These are phyloP conservation scores for Ceratobasidium sp. DNA, from an alignment of 1,284 basidiomycete species.

Conservation along the genomic window DNA sequence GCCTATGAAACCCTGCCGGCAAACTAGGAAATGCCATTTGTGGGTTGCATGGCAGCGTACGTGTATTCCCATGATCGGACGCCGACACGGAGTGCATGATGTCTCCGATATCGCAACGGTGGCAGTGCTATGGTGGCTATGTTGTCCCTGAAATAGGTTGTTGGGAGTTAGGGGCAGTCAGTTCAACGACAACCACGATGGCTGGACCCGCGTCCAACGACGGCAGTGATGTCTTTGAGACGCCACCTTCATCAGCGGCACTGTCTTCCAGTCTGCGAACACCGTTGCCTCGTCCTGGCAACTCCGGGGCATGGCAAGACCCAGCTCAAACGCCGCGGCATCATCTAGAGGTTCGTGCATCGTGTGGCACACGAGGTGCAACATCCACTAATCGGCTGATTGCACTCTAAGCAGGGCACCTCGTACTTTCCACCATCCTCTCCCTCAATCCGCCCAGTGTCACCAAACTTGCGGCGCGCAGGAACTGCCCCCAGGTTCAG, in stretches of 20 bases:
- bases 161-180: conserved; percentile 21
- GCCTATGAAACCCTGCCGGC: too few species aligned
- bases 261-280: conserved; percentile 11
- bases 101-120: too few species aligned
- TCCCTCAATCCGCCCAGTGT: conserved; percentile 44
- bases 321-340: conserved; percentile 21
- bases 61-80: too few species aligned
- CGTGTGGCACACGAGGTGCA: neutral
- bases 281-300: conserved; percentile 15
- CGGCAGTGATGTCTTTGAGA: conserved; percentile 30
- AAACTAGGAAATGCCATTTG: too few species aligned
- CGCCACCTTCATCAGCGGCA: conserved; percentile 23
- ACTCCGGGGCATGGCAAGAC: neutral
- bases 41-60: too few species aligned
- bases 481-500: conserved; percentile 46
- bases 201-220: conserved; percentile 10
- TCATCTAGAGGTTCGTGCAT: conserved; percentile 4
- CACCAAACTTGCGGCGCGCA: conserved; percentile 64
- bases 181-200: conserved; percentile 25
- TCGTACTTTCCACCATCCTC: conserved; percentile 59
- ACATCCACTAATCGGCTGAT: neutral
- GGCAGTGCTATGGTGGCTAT: conserved; percentile 15
- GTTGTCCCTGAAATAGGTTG: conserved; percentile 1
- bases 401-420: conserved; percentile 67
- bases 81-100: too few species aligned